These are phyloP conservation scores for Quercus lobata DNA, from an alignment of 331 rosid genomes.

Conservation along the genomic window DNA sequence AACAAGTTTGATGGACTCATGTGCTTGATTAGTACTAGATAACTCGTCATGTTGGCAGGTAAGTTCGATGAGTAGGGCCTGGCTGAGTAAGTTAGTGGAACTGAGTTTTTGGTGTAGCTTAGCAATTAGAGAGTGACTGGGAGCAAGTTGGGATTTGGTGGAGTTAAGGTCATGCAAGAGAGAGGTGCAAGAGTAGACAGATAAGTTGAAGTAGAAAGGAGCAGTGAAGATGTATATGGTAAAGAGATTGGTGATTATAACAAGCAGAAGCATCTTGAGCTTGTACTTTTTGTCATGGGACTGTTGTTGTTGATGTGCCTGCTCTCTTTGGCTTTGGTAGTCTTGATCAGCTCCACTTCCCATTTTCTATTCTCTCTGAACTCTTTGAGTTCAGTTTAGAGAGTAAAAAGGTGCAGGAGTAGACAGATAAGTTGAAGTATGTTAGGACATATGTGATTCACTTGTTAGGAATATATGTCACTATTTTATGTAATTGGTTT, in stretches of 20 bases:
- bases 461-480: too few relatives aligned
- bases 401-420: too few relatives aligned
- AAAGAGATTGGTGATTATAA: slow-evolving; percentile 35
- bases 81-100: slow-evolving; percentile 39
- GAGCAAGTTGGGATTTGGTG: slow-evolving; percentile 34
- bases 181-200: slow-evolving; percentile 4
- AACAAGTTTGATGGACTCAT: slow-evolving; percentile 1
- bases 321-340: slow-evolving; percentile 15
- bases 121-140: slow-evolving; percentile 27
- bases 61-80: slow-evolving; percentile 41
- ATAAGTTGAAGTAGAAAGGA: slow-evolving; percentile 24
- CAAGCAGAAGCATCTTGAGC: slow-evolving; percentile 23
- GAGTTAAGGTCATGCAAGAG: slow-evolving; percentile 36
- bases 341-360: slow-evolving; percentile 34
- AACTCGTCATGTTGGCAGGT: slow-evolving; percentile 31
- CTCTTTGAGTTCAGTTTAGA: too few relatives aligned
- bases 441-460: too few relatives aligned
- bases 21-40: not conserved
- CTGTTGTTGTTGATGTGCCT: not conserved
- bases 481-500: too few relatives aligned
- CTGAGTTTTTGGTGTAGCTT: slow-evolving; percentile 36
- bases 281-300: slow-evolving; percentile 14
- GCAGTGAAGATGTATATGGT: slow-evolving; percentile 38
- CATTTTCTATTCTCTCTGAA: slow-evolving; percentile 16
- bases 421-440: too few relatives aligned